Evolutionary conservation across 352 stramenopile species (phyloP), one percentile per base, ranked within the genome.

Genomic region (Pythium scleroteichum): DNA sequence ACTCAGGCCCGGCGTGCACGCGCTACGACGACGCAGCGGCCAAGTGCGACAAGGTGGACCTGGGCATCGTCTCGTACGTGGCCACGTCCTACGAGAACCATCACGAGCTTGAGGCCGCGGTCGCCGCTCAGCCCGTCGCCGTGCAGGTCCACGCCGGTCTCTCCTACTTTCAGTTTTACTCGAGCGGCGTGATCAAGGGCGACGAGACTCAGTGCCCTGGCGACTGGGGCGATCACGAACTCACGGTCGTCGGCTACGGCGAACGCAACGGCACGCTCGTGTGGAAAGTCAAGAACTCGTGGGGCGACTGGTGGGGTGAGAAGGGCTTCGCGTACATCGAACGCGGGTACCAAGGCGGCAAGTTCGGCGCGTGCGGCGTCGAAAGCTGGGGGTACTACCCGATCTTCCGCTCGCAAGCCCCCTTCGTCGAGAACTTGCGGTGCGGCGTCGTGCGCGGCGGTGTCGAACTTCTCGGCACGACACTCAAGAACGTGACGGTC

Each of bases 261-360:
- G 42, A 35, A 8, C 59, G 48, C 19, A 51, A 72, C 16, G 57
- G 64, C 10, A 39, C 63, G 12, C 38, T 53, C 2, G 62, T 53
- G 53, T 71, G 53, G 45, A 77, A 75, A 26, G 27, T 76, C 40
- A 80, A 80, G 54, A 82, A 82, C 63, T 69, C 62, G 16, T 81
- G 54, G 57, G 62, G 68, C 1, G 14, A 26, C 0, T 0, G 2
- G 14, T 82, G 69, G 72, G 74, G 72, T 27, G 61, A 75, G 20
- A 39, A 68, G 40, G 72, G 69, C 2, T 83, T 65, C 56, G 33
- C 65, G 17, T 66, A 74, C 50, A 50, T 74, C 41, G 53, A 68
- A 32, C 69, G 66, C 38, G 53, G 53, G 17, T 51, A 33, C 20
- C 23, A 23, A 10, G 45, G 46, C 27, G 42, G 64, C 12, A 38